Conservation (phyloP, 2,329 filamentous ascomycete genomes). For the Epichloe sp. region DNA sequence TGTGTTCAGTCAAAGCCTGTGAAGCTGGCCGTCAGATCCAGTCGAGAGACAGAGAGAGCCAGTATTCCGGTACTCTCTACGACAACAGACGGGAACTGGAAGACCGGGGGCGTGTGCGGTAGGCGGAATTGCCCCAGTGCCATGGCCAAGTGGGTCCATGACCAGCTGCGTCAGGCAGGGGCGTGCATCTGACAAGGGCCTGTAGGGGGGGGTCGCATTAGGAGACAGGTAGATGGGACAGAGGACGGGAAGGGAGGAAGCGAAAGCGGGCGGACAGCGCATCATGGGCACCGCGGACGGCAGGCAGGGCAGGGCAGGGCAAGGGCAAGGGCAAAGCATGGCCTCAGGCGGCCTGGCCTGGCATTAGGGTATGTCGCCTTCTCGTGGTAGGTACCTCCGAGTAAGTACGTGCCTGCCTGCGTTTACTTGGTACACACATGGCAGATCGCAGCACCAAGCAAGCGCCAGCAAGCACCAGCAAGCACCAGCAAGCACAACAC, state of each 20-base stretch:
- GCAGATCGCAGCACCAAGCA: too few relatives aligned
- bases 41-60: background rate
- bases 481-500: too few relatives aligned
- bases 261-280: constrained; percentile 1
- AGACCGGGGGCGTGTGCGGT: background rate
- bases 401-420: too few relatives aligned
- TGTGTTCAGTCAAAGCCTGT: background rate
- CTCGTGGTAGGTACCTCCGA: too few relatives aligned
- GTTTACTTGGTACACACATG: too few relatives aligned
- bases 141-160: too few relatives aligned
- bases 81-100: background rate
- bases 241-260: constrained; percentile 4
- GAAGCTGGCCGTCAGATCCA: background rate
- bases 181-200: background rate
- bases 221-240: constrained; percentile 6
- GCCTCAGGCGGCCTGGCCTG: background rate
- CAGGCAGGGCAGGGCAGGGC: background rate
- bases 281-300: background rate
- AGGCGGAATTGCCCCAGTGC: too few relatives aligned
- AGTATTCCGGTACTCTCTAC: background rate
- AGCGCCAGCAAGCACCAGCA: too few relatives aligned
- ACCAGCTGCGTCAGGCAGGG: background rate
- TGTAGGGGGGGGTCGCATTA: background rate
- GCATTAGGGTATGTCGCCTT: too few relatives aligned
- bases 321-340: background rate